These are phyloP conservation scores for Apiospora rasikravindrae DNA, from an alignment of 2,329 filamentous ascomycete genomes.

Conservation along the genomic window DNA sequence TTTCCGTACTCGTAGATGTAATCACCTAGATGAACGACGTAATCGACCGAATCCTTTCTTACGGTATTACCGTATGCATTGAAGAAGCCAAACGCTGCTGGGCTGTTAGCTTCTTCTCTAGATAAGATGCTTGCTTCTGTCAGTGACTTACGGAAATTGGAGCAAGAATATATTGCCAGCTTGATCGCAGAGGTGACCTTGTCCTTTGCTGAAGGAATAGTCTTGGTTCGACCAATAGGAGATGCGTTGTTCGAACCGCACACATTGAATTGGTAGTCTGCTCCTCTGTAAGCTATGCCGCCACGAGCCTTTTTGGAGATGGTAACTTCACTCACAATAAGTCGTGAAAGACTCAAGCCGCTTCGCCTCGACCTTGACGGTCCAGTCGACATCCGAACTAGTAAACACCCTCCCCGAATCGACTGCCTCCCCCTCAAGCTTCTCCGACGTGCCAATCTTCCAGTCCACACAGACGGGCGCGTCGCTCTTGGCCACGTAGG, in stretches of 20 bases:
- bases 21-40: constrained; percentile 63
- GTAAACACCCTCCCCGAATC: constrained; percentile 68
- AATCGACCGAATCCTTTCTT: constrained; percentile 64
- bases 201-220: constrained; percentile 63
- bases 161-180: constrained; percentile 74
- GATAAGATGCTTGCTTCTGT: constrained; percentile 4
- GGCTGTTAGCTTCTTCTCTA: not conserved
- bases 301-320: not conserved
- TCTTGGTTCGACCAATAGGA: constrained; percentile 72
- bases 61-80: constrained; percentile 65
- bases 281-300: not conserved
- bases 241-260: constrained; percentile 67
- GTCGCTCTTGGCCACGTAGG: constrained; percentile 54
- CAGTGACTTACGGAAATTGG: constrained; percentile 62
- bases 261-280: constrained; percentile 70
- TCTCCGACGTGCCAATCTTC: constrained; percentile 58
- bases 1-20: constrained; percentile 50
- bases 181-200: constrained; percentile 60
- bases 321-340: constrained; percentile 50
- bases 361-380: constrained; percentile 73
- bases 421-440: constrained; percentile 46
- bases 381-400: constrained; percentile 76
- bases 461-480: constrained; percentile 72
- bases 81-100: constrained; percentile 59
- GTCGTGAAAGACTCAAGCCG: constrained; percentile 66